phyloP scores from a whole-genome alignment of 164 flowering plant species.

The Aristolochia fimbriata region DNA sequence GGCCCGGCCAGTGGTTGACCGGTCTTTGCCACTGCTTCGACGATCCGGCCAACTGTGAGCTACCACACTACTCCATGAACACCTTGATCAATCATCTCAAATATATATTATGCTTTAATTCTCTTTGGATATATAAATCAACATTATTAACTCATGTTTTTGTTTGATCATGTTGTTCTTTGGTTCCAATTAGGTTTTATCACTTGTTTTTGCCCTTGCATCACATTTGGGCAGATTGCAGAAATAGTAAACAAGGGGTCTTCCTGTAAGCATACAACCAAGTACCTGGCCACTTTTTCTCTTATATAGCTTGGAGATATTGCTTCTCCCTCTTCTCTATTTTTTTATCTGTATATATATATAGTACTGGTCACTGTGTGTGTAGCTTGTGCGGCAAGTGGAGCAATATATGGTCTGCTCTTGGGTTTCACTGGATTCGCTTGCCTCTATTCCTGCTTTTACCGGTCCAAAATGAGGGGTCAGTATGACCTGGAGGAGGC shows the following conservation, averaged over 20 bases:
- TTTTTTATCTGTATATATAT: not conserved
- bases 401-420: constrained; percentile 28
- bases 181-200: constrained; percentile 23
- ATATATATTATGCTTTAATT: not conserved
- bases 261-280: constrained; percentile 17
- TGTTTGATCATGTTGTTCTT: not conserved
- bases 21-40: constrained; percentile 47
- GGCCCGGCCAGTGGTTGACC: constrained; percentile 24
- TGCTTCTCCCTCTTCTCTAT: not conserved
- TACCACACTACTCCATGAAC: too few species aligned
- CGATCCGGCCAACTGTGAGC: constrained; percentile 40
- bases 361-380: not conserved
- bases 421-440: constrained; percentile 32
- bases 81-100: too few species aligned
- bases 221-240: constrained; percentile 48
- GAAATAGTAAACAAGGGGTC: constrained; percentile 31
- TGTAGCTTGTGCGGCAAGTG: constrained; percentile 45
- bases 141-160: not conserved
- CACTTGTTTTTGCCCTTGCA: constrained; percentile 42
- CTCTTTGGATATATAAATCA: not conserved
- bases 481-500: constrained; percentile 32
- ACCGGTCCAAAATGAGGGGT: constrained; percentile 37
- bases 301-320: not conserved
- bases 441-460: constrained; percentile 42
- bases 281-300: too few species aligned